These are phyloP conservation scores for Leccinum subtestaceum DNA, from an alignment of 768 basidiomycete species.

Conservation along the genomic window DNA sequence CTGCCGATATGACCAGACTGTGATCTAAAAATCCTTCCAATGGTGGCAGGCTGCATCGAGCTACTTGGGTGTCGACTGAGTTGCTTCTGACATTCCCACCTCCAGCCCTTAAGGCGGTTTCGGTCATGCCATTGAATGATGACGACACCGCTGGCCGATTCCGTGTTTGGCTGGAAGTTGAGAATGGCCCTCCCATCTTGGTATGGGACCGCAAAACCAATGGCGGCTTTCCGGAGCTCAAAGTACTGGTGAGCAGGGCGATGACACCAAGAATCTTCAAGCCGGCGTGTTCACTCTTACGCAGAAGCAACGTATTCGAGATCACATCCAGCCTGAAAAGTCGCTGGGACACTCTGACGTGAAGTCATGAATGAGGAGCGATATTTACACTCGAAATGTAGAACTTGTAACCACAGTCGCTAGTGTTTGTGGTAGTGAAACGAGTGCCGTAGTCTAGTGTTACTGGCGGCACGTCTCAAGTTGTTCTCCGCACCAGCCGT, in stretches of 20 bases:
- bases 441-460: not conserved
- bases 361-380: slow-evolving; percentile 26
- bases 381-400: not conserved
- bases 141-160: slow-evolving; percentile 90
- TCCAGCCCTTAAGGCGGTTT: slow-evolving; percentile 63
- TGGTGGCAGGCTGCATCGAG: slow-evolving; percentile 76
- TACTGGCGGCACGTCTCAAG: slow-evolving; percentile 4
- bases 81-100: slow-evolving; percentile 88
- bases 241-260: slow-evolving; percentile 58
- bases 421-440: not conserved
- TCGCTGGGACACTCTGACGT: slow-evolving; percentile 89
- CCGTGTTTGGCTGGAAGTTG: slow-evolving; percentile 75
- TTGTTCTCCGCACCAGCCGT: slow-evolving; percentile 10
- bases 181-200: slow-evolving; percentile 39
- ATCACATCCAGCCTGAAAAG: slow-evolving; percentile 75
- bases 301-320: slow-evolving; percentile 88
- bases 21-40: not conserved
- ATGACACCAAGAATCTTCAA: not conserved
- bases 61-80: slow-evolving; percentile 92
- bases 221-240: slow-evolving; percentile 91
- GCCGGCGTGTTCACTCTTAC: slow-evolving; percentile 5
- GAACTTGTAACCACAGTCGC: not conserved
- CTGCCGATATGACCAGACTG: not conserved
- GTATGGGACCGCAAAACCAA: slow-evolving; percentile 91
- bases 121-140: slow-evolving; percentile 68